Evolutionary conservation across 1,284 basidiomycete genomes (phyloP).

Genomic region (Schizopora paradoxa): DNA sequence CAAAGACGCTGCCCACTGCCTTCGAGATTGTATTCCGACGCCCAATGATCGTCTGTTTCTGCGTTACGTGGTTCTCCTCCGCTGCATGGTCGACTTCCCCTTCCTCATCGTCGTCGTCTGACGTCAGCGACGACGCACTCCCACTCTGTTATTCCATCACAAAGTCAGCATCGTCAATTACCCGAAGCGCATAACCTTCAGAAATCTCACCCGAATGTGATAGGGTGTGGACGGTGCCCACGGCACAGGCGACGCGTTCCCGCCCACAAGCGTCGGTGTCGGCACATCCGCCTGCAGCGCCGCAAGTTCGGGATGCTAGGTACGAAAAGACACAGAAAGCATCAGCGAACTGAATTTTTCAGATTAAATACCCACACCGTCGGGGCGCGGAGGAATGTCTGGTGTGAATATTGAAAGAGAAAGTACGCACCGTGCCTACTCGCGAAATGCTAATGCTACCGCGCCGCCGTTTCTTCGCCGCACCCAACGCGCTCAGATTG

Average conservation of each 20-base stretch:
- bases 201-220: neutral
- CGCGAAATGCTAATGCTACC: constrained; percentile 13
- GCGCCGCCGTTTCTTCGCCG: constrained; percentile 3
- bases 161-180: neutral
- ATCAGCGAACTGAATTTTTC: neutral
- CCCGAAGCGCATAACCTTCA: neutral
- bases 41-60: constrained; percentile 14
- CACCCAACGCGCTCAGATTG: neutral
- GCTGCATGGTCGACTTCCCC: neutral
- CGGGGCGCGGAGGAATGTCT: neutral
- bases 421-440: constrained; percentile 10
- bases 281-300: constrained; percentile 8
- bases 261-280: neutral
- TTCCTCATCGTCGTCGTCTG: constrained; percentile 5
- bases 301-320: neutral
- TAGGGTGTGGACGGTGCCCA: constrained; percentile 3
- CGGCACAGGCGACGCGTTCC: constrained; percentile 9
- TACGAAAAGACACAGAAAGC: neutral
- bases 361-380: neutral
- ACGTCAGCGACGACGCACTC: constrained; percentile 1
- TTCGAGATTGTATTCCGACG: constrained; percentile 14
- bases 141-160: neutral
- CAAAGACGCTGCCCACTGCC: neutral
- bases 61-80: constrained; percentile 13
- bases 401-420: no score